A percentile compares a stretch with the other conserved stretches of the same genome.
phyloP scores from a whole-genome alignment of 305 asterid species.

The Fraxinus velutina region DNA sequence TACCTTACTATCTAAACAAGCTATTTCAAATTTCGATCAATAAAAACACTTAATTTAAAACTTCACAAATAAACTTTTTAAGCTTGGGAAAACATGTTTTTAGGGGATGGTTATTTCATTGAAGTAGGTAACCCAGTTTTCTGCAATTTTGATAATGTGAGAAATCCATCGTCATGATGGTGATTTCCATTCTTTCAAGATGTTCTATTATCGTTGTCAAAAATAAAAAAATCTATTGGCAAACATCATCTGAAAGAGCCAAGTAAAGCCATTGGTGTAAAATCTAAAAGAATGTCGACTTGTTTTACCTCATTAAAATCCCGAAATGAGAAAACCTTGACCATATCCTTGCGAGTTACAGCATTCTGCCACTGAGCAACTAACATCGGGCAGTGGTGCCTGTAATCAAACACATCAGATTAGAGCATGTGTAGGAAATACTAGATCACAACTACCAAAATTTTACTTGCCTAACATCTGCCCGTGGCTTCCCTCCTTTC shows the following conservation, averaged over 20 bases:
- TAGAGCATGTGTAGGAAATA: not conserved
- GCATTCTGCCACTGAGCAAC: slow-evolving; percentile 83
- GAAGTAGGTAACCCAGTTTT: not conserved
- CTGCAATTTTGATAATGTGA: not conserved
- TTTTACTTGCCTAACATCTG: slow-evolving; percentile 52
- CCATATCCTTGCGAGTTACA: slow-evolving; percentile 78
- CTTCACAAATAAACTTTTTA: not conserved
- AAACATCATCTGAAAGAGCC: no score
- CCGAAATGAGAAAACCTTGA: slow-evolving; percentile 42
- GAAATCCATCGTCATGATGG: not conserved
- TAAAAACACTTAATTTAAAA: not conserved
- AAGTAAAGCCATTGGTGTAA: not conserved
- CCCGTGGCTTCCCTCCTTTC: slow-evolving; percentile 69
- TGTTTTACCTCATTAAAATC: slow-evolving; percentile 59
- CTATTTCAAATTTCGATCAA: not conserved
- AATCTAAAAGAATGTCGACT: not conserved
- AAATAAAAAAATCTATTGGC: no score
- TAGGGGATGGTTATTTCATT: not conserved
- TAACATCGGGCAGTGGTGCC: slow-evolving; percentile 68
- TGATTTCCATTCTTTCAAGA: not conserved
- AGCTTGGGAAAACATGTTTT: not conserved
- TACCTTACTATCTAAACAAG: not conserved
- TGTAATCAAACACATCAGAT: slow-evolving; percentile 27
- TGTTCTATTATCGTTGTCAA: not conserved
- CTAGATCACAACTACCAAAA: slow-evolving; percentile 1